Evolutionary conservation across 2,329 filamentous ascomycete species (phyloP), one percentile per base, ranked within the genome.

Genomic region (Cryphonectria japonica): DNA sequence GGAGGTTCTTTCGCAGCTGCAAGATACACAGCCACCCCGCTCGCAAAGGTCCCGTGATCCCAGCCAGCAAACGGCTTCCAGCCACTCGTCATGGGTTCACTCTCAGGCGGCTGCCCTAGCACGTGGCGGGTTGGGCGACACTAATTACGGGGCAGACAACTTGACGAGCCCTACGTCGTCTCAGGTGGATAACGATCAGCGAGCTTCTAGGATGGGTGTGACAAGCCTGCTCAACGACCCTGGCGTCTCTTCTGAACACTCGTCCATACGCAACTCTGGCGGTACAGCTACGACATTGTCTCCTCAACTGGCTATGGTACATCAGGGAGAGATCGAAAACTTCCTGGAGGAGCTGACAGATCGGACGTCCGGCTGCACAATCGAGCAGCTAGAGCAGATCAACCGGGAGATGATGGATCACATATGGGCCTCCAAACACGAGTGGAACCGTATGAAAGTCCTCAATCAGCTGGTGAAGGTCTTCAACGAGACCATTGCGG

Each of bases 341-440:
- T 86, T 97, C 69, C 85, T 94, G 70, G 79, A 85, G 0, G 84
- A 89, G 52, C 83, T 97, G 46, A 90, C 91, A 0, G 82, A 87
- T 39, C 85, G 86, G 61, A 95, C 93, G 1, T 91, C 89, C 29
- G 93, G 93, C 0, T 93, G 93, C 79, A 93, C 91, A 0, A 93
- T 99, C 67, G 96, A 99, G 82, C 95, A 99, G 80, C 84, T 99
- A 29, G 95, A 98, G 84, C 95, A 98, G 81, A 91, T 98, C 79
- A 95, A 95, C 79, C 91, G 94, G 9, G 90, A 92, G 75, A 84
- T 98, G 74, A 98, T 98, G 95, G 92, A 95, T 72, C 89, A 91
- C 74, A 88, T 98, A 61, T 99, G 96, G 96, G 86, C 86, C 72
- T 88, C 87, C 72, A 88, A 94, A 66, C 87, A 89, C 64, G 91